A percentile compares a stretch with the other conserved stretches of the same genome.
These are phyloP conservation scores for Periconia digitata DNA, from an alignment of 2,329 filamentous ascomycete species.

Conservation along the genomic window DNA sequence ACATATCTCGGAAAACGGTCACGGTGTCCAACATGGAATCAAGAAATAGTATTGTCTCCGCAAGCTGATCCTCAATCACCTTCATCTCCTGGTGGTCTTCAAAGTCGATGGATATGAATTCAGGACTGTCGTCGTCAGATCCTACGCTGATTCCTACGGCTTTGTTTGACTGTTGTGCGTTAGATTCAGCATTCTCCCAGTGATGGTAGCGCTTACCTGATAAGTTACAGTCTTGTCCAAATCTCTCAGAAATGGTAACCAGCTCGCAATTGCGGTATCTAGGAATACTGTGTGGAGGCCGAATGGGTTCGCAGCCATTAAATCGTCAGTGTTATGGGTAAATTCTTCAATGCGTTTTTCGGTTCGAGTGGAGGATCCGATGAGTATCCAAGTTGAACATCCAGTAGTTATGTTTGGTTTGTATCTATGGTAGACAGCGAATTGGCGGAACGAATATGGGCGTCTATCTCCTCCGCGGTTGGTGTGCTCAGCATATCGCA, in stretches of 20 bases:
- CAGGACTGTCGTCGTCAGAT: conserved; percentile 3
- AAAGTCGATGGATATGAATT: conserved; percentile 15
- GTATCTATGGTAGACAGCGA: conserved; percentile 18
- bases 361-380: conserved; percentile 11
- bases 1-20: conserved; percentile 16
- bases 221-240: conserved; percentile 10
- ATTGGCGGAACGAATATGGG: conserved; percentile 20
- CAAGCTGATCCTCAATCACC: conserved; percentile 20
- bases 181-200: not conserved
- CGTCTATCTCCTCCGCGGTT: conserved; percentile 7
- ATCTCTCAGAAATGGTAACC: conserved; percentile 19
- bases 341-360: conserved; percentile 11
- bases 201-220: conserved; percentile 4
- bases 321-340: conserved; percentile 8
- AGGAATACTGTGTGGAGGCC: conserved; percentile 26
- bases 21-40: conserved; percentile 22
- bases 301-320: conserved; percentile 19
- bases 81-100: conserved; percentile 23
- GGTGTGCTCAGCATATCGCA: conserved; percentile 14
- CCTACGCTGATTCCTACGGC: conserved; percentile 12
- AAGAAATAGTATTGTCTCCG: conserved; percentile 21
- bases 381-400: conserved; percentile 15
- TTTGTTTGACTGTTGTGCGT: conserved; percentile 15
- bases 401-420: conserved; percentile 5
- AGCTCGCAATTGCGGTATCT: conserved; percentile 18